phyloP scores from a whole-genome alignment of 495 filamentous ascomycete genomes.

The Penicillium simplicissimum region DNA sequence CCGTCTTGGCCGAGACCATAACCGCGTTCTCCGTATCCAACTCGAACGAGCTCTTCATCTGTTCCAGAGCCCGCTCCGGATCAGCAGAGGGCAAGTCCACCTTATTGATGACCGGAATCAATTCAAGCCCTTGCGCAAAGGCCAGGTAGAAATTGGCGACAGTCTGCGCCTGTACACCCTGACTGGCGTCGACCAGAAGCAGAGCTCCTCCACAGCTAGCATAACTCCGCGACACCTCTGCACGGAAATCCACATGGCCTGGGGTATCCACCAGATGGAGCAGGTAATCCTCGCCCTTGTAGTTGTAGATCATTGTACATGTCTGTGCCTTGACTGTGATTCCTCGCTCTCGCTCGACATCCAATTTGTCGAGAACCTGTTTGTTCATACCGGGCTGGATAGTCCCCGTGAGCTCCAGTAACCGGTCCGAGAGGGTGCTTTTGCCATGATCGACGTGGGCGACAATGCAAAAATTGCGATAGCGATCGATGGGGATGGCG shows the following conservation, averaged over 20 bases:
- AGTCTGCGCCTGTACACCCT: slow-evolving; percentile 91
- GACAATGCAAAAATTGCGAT: slow-evolving; percentile 96
- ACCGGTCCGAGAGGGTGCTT: slow-evolving; percentile 85
- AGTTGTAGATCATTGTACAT: slow-evolving; percentile 93
- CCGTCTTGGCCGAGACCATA: slow-evolving; percentile 90
- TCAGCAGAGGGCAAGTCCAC: slow-evolving; percentile 90
- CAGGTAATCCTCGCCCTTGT: slow-evolving; percentile 84
- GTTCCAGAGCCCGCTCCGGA: slow-evolving; percentile 76
- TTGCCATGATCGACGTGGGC: slow-evolving; percentile 99
- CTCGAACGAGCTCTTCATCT: slow-evolving; percentile 84
- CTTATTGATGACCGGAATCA: slow-evolving; percentile 96
- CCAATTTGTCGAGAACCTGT: slow-evolving; percentile 94
- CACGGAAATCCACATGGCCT: slow-evolving; percentile 96
- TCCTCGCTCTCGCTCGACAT: slow-evolving; percentile 92
- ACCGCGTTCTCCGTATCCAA: slow-evolving; percentile 79
- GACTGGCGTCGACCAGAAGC: slow-evolving; percentile 88
- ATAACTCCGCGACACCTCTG: slow-evolving; percentile 92
- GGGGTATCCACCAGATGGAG: slow-evolving; percentile 96
- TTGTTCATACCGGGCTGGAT: slow-evolving; percentile 86
- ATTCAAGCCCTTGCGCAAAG: slow-evolving; percentile 81
- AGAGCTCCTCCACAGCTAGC: slow-evolving; percentile 93
- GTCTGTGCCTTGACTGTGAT: slow-evolving; percentile 99
- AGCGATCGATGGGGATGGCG: slow-evolving; percentile 85
- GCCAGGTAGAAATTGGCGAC: slow-evolving; percentile 98
- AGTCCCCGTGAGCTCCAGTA: slow-evolving; percentile 93